Evolutionary conservation across 192 early-diverging fungal species (phyloP), one percentile per base, ranked within the genome.

Genomic region (Umbelopsis ramanniana): DNA sequence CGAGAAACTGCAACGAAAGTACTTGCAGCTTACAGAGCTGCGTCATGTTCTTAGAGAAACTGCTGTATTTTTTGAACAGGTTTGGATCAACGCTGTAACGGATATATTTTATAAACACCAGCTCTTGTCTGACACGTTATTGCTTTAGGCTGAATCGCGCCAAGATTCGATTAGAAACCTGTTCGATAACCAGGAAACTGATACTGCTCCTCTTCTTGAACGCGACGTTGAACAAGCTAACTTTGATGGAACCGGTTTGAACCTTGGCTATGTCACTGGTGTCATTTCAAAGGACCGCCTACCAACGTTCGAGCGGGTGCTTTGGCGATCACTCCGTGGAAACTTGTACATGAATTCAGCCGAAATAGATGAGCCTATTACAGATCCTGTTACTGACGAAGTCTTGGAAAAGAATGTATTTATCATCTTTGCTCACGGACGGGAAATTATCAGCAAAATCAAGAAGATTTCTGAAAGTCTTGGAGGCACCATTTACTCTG

Each of bases 381-480:
- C 87, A 48, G 98, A 99, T 74, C 97, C 97, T 10, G 88, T 85
- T 57, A 92, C 90, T 1, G 97, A 98, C 74, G 90, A 93, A 72
- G 74, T 87, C 10, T 90, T 98, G 6, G 89, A 96, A 72, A 99
- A 99, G 87, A 97, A 94, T 75, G 98, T 98, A 6, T 98, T 99
- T 76, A 91, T 96, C 67, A 94, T 99, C 71, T 99, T 99, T 89
- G 96, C 97, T 10, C 98, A 99, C 73, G 98, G 98, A 63, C 82
- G 86, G 66, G 93, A 96, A 76, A 86, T 98, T 73, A 82, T 97
- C 38, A 86, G 85, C 75, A 96, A 98, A 70, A 96, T 97, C 66
- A 86, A 81, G 69, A 98, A 96, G 84, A 97, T 99, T 48, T 89
- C 94, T 60, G 97, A 99, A 77, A 92, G 91, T 73, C 81, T 98